These are phyloP conservation scores for Quercus aquifolioides DNA, from an alignment of 306 rosid genomes.

Conservation along the genomic window DNA sequence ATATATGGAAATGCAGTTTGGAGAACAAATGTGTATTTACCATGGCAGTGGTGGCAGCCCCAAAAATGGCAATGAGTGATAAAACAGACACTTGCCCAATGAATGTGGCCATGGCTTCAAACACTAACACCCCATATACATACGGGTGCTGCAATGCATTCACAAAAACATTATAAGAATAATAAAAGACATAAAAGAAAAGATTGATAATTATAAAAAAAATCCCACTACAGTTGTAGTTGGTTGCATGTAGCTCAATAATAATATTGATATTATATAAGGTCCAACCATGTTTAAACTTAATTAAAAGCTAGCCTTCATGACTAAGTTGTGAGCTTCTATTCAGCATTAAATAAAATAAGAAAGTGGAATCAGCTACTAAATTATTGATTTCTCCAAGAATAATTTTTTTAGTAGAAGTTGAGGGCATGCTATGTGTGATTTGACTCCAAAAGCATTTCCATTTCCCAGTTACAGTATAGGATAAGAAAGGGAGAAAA, in stretches of 20 bases:
- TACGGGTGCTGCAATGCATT: constrained; percentile 50
- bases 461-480: background rate
- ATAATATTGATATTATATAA: too few species aligned
- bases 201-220: background rate
- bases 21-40: constrained; percentile 8
- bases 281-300: background rate
- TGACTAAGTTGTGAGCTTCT: background rate
- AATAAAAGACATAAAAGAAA: background rate
- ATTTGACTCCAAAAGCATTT: background rate
- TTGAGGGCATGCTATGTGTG: background rate
- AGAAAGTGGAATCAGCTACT: background rate
- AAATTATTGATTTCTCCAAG: background rate
- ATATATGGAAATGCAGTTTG: background rate
- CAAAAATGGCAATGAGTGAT: constrained; percentile 51
- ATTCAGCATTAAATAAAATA: background rate
- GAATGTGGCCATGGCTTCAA: constrained; percentile 57
- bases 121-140: constrained; percentile 51
- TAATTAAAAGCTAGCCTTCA: background rate
- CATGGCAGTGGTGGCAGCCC: constrained; percentile 66
- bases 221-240: too few species aligned
- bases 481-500: background rate
- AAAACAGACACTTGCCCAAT: constrained; percentile 61
- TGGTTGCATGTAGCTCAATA: too few species aligned
- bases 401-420: background rate
- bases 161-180: background rate